Conservation (phyloP, 1,284 basidiomycete species). For the Golubevia sp. region DNA sequence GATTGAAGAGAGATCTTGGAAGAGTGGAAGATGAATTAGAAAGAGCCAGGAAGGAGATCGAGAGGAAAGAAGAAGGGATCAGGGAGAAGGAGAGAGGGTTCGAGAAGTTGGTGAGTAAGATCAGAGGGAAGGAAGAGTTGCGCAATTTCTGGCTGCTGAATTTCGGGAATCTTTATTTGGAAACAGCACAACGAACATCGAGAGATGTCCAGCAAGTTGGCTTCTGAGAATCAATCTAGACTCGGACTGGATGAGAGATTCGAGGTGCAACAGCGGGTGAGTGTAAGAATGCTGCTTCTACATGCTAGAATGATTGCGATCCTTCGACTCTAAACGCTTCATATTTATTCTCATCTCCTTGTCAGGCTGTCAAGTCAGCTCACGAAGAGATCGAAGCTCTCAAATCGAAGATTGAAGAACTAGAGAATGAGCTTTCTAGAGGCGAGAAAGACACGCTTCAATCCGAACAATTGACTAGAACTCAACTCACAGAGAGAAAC, state of each 20-base stretch:
- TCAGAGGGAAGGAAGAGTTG: too few species aligned
- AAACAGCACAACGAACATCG: conserved; percentile 34
- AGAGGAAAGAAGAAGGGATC: conserved; percentile 70
- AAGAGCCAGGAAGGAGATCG: conserved; percentile 74
- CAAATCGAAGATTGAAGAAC: conserved; percentile 73
- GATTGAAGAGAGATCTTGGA: conserved; percentile 81
- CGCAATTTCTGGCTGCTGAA: too few species aligned
- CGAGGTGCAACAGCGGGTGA: conserved; percentile 36
- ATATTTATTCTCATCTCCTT: conserved; percentile 41
- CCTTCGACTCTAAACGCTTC: too few species aligned
- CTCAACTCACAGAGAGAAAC: conserved; percentile 89
- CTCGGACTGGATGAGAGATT: conserved; percentile 50
- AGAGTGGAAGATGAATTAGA: conserved; percentile 79
- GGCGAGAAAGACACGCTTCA: conserved; percentile 76
- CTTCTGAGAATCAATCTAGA: conserved; percentile 38
- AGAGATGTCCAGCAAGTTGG: conserved; percentile 40
- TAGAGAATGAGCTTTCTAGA: conserved; percentile 81
- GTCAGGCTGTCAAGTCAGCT: conserved; percentile 31
- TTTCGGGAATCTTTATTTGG: too few species aligned
- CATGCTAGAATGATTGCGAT: too few species aligned
- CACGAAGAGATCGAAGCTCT: conserved; percentile 69
- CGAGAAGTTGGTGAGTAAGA: conserved; percentile 71
- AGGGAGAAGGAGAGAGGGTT: conserved; percentile 74
- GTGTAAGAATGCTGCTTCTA: too few species aligned
- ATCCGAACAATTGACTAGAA: conserved; percentile 79